Base-by-base conservation (phyloP, 176 grass and related monocot species). In the Bolboschoenus planiculmis region DNA sequence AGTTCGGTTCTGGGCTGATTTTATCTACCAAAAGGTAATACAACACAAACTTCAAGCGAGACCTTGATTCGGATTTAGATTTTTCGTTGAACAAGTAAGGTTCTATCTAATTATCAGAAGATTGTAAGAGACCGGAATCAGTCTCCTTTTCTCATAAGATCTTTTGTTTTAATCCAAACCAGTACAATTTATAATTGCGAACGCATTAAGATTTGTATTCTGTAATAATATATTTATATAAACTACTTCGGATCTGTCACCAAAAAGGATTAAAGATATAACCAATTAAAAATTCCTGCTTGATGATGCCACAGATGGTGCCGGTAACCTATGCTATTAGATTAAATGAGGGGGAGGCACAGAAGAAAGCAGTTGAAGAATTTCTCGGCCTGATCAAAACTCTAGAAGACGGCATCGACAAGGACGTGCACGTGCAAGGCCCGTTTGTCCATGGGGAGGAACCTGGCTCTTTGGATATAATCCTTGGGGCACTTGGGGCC, bases 21-120 rank as follows among this genome's bases (percentile, higher is more conserved):
- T 82, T 27, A 0, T 89, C 44, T 89, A 85, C 46, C 87, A 85
- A 34, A 89, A 89, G 87, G 87, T 89, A 21, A 76, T 56, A 21
- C 1, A 15, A 65, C 29, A 65, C 20, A 15, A 24, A 23, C 13
- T 68, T 64, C 23, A 2, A 0, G n/a, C 7, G 26, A 67, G 15
- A 37, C 0, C 16, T 16, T 15, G 13, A 63, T 31, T 33, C 1
- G 3, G 8, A 3, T 62, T 62, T 31, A 14, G 29, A 16, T 5
- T 63, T 66, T 66, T 66, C 2, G 36, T 66, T 65, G 16, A 35
- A 34, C 2, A 64, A 64, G 3, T 64, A 64, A 10, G 55, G n/a
- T 57, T 24, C 55, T 57, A 47, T 47, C 43, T 47, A 47, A 47
- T 3, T 47, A 47, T 3, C 43, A 47, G 43, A 47, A 48, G 18